Percentiles rank a stretch among this genome's conserved stretches.
These are phyloP conservation scores for Epichloe baconii DNA, from an alignment of 2,329 filamentous ascomycete genomes.

Conservation along the genomic window DNA sequence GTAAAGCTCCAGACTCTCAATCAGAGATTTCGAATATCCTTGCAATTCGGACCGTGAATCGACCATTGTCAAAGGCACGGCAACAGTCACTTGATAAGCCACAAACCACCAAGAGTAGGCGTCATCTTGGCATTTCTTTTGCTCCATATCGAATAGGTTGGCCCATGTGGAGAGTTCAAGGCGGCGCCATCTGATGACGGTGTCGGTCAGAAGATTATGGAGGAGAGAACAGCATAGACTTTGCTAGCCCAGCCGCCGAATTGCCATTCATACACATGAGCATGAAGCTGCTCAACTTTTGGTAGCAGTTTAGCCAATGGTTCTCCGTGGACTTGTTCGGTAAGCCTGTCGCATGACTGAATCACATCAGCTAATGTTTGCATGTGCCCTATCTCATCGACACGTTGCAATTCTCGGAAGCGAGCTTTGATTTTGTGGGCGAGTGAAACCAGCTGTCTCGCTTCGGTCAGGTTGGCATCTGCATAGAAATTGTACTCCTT, in stretches of 20 bases:
- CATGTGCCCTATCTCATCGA: slow-evolving; percentile 58
- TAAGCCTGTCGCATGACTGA: slow-evolving; percentile 57
- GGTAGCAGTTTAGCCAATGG: slow-evolving; percentile 78
- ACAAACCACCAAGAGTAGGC: slow-evolving; percentile 94
- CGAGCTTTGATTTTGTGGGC: slow-evolving; percentile 55
- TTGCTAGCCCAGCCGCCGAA: slow-evolving; percentile 71
- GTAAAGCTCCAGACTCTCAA: slow-evolving; percentile 69
- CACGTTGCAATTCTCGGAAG: slow-evolving; percentile 56
- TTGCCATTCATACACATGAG: slow-evolving; percentile 86
- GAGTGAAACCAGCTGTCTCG: slow-evolving; percentile 57
- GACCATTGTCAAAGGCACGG: slow-evolving; percentile 54
- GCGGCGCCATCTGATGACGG: slow-evolving; percentile 79
- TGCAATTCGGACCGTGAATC: slow-evolving; percentile 45
- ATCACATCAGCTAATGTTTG: slow-evolving; percentile 70
- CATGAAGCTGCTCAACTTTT: slow-evolving; percentile 77
- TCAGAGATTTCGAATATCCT: slow-evolving; percentile 52
- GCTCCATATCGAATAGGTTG: slow-evolving; percentile 74
- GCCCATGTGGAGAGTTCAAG: slow-evolving; percentile 89
- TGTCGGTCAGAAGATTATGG: slow-evolving; percentile 65
- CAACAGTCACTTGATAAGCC: slow-evolving; percentile 80
- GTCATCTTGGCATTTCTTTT: slow-evolving; percentile 59
- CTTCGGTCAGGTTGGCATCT: slow-evolving; percentile 64
- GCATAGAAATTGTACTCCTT: slow-evolving; percentile 76
- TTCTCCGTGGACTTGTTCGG: slow-evolving; percentile 65
- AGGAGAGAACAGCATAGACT: slow-evolving; percentile 56